Conservation (phyloP, 345 rosid species). For the Brassica carinata region DNA sequence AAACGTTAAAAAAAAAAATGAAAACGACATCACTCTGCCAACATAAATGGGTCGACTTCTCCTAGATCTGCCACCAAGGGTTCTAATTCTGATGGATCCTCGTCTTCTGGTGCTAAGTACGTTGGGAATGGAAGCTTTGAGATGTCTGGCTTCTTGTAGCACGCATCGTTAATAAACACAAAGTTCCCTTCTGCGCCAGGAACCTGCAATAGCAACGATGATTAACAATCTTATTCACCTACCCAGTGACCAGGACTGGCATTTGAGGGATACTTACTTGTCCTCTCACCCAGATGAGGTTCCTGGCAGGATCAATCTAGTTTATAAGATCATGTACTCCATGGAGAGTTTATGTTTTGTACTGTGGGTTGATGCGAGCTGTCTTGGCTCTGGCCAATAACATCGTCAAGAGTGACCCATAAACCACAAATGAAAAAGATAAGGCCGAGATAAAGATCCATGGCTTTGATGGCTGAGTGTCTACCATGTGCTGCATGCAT, state of each 20-base stretch:
- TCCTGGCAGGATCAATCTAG: conserved; percentile 77
- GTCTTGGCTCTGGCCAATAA: too few relatives aligned
- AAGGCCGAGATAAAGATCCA: background rate
- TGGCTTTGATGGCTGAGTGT: background rate
- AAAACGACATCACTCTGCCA: conserved; percentile 52
- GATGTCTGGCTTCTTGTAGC: conserved; percentile 76
- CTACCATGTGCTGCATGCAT: background rate
- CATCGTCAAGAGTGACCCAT: background rate
- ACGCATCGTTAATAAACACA: conserved; percentile 82
- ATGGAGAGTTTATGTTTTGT: too few relatives aligned
- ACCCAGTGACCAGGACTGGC: background rate
- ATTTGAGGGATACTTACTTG: conserved; percentile 61
- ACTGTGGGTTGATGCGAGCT: too few relatives aligned
- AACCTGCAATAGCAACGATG: conserved; percentile 51
- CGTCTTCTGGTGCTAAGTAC: conserved; percentile 64
- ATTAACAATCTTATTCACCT: conserved; percentile 7
- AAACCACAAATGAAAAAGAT: background rate
- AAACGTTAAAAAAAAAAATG: conserved; percentile 7
- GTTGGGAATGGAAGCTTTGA: conserved; percentile 92
- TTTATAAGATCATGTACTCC: too few relatives aligned
- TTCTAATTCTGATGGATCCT: conserved; percentile 49
- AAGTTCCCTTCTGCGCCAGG: conserved; percentile 93
- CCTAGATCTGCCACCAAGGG: conserved; percentile 82
- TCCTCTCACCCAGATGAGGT: conserved; percentile 93
- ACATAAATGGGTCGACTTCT: conserved; percentile 84